Conservation (phyloP, 75 land plant genomes). For the Sequoia sempervirens region DNA sequence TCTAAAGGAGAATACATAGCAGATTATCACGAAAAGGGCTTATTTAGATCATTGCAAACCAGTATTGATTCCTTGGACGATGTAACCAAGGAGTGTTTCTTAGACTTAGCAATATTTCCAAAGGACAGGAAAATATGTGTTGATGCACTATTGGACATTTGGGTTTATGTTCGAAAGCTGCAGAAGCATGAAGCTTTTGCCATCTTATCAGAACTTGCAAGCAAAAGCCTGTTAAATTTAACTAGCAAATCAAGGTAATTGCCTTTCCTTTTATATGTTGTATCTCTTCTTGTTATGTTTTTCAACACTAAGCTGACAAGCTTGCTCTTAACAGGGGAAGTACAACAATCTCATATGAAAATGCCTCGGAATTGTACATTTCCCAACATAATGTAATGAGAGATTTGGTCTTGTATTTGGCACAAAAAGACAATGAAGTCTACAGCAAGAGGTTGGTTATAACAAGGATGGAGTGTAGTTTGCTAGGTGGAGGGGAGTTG, state of each 20-base stretch:
- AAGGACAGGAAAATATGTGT: conserved; percentile 17
- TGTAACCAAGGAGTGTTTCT: conserved; percentile 40
- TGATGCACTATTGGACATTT: conserved; percentile 44
- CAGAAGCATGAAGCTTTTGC: conserved; percentile 14
- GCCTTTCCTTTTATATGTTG: neutral
- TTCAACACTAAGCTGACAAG: neutral
- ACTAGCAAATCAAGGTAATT: no score
- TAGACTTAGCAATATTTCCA: conserved; percentile 51
- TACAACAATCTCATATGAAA: conserved; percentile 14
- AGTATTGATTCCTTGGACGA: neutral
- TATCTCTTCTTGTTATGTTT: neutral
- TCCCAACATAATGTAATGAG: conserved; percentile 57
- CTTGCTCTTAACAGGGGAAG: neutral
- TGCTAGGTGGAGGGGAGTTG: conserved; percentile 52
- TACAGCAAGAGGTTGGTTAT: conserved; percentile 41
- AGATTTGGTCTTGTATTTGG: conserved; percentile 46
- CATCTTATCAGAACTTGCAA: no score
- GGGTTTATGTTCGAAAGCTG: conserved; percentile 46
- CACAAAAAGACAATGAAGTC: conserved; percentile 12
- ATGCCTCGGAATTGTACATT: conserved; percentile 7
- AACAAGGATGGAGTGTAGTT: conserved; percentile 34
- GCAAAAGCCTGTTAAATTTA: no score
- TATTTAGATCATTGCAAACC: conserved; percentile 42
- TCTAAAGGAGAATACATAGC: conserved; percentile 13
- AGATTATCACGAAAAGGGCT: conserved; percentile 39